These are phyloP conservation scores for Marchantia polymorpha DNA, from an alignment of 225 moss, liverwort and hornwort genomes.

Conservation along the genomic window DNA sequence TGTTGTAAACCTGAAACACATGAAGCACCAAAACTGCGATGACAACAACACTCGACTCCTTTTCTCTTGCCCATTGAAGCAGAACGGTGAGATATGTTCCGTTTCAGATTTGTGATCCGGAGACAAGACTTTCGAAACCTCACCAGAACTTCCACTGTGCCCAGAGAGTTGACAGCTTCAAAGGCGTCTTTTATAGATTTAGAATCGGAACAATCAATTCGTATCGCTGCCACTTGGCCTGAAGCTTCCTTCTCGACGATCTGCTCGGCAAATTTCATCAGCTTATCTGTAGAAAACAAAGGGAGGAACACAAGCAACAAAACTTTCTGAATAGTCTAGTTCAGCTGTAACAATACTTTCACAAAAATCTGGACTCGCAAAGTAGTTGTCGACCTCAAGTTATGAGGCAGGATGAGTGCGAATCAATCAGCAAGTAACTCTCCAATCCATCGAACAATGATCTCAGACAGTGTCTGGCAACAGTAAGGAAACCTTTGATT, in stretches of 20 bases:
- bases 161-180: slow-evolving; percentile 74
- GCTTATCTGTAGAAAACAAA: slow-evolving; percentile 44
- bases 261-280: slow-evolving; percentile 62
- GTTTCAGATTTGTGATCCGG: neutral
- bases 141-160: slow-evolving; percentile 64
- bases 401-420: no score
- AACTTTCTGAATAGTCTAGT: neutral
- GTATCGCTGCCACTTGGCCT: slow-evolving; percentile 69
- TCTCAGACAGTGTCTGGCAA: no score
- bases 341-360: no score
- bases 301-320: neutral
- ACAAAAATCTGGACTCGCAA: no score
- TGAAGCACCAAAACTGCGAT: neutral
- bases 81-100: neutral
- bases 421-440: no score
- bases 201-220: slow-evolving; percentile 62
- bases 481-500: no score
- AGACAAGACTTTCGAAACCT: neutral
- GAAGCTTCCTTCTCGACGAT: slow-evolving; percentile 61
- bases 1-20: slow-evolving; percentile 56
- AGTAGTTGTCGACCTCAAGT: no score
- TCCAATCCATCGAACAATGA: no score
- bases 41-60: neutral
- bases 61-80: neutral
- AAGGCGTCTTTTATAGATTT: slow-evolving; percentile 78